A percentile compares a stretch with the other conserved stretches of the same genome.
These are phyloP conservation scores for Suillus americanus DNA, from an alignment of 768 basidiomycete genomes.

Conservation along the genomic window DNA sequence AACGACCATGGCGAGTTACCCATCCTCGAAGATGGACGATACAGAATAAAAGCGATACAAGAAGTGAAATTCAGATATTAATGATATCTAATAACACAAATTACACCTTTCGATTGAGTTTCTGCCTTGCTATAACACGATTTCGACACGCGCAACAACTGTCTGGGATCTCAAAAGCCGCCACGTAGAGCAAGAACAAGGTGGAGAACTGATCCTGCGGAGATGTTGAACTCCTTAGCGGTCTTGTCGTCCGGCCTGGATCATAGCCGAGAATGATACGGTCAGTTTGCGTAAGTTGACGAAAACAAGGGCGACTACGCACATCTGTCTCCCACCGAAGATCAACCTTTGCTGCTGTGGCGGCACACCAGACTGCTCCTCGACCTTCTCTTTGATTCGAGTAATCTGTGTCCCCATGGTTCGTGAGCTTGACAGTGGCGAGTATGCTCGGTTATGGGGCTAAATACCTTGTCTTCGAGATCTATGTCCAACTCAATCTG, in stretches of 20 bases:
- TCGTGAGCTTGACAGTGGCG: slow-evolving; percentile 3
- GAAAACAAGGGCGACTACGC: slow-evolving; percentile 25
- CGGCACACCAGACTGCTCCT: slow-evolving; percentile 97
- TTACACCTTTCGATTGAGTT: background rate
- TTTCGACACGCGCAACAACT: background rate
- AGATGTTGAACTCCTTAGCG: slow-evolving; percentile 79
- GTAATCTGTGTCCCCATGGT: slow-evolving; percentile 56
- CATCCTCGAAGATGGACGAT: background rate
- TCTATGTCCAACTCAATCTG: slow-evolving; percentile 97
- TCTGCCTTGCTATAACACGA: slow-evolving; percentile 7
- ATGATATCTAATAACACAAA: slow-evolving; percentile 20
- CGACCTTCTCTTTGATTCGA: slow-evolving; percentile 95
- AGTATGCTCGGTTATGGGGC: background rate
- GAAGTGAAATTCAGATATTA: slow-evolving; percentile 1
- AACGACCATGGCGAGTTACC: background rate
- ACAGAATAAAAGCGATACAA: background rate
- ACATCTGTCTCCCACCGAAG: slow-evolving; percentile 93
- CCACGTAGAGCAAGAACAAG: slow-evolving; percentile 94
- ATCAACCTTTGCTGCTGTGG: slow-evolving; percentile 95
- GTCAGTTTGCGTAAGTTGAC: background rate
- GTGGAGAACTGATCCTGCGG: slow-evolving; percentile 86
- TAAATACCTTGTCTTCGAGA: slow-evolving; percentile 73
- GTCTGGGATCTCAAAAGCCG: slow-evolving; percentile 48
- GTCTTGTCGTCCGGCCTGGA: slow-evolving; percentile 88
- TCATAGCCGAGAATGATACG: slow-evolving; percentile 5